Conservation (phyloP, 2,329 filamentous ascomycete species). For the Ceratocystis colombiana region DNA sequence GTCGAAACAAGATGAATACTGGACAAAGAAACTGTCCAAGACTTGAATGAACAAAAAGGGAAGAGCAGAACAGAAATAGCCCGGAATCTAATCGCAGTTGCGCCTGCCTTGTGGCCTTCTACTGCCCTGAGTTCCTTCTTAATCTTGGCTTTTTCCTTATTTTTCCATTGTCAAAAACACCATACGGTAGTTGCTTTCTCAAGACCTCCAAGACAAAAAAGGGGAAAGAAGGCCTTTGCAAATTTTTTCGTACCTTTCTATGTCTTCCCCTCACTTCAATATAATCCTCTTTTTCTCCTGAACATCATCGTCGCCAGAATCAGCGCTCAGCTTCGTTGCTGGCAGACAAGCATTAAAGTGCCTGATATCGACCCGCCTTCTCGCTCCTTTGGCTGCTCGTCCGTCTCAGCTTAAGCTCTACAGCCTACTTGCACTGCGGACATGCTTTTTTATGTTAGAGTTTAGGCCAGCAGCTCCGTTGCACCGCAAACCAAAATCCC, state of each 20-base stretch:
- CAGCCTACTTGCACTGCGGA: background rate
- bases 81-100: no score
- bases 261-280: background rate
- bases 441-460: constrained; percentile 2
- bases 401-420: background rate
- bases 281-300: background rate
- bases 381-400: background rate
- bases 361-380: no score
- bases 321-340: background rate
- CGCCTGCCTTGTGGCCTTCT: no score
- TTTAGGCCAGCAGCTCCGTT: background rate
- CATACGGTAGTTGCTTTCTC: no score
- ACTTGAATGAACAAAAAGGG: background rate
- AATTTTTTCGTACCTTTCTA: background rate
- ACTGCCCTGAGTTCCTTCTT: no score
- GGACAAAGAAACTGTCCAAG: background rate
- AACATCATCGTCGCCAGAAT: background rate
- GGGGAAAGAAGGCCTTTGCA: background rate
- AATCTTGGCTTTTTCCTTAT: no score
- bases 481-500: background rate
- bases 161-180: no score
- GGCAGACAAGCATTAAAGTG: no score
- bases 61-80: background rate
- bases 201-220: background rate
- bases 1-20: background rate